Conservation (phyloP, 768 basidiomycete genomes). For the Podaxis carcinomalis region DNA sequence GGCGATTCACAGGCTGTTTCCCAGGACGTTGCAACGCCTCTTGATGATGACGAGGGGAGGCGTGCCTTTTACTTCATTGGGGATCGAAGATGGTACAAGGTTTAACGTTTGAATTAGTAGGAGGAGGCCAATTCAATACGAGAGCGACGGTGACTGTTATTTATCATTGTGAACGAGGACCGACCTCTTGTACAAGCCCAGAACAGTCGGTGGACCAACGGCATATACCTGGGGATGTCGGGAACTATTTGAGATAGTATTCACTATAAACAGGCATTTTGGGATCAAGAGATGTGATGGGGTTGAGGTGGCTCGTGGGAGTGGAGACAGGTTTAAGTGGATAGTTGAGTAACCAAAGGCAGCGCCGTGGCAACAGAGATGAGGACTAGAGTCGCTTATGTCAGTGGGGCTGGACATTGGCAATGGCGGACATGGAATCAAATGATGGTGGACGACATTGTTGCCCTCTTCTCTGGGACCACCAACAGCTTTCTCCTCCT, state of each 20-base stretch:
- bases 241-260: background rate
- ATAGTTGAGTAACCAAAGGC: background rate
- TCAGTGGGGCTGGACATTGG: background rate
- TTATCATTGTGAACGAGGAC: background rate
- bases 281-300: background rate
- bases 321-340: background rate
- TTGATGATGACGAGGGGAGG: constrained; percentile 51
- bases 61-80: constrained; percentile 55
- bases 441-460: constrained; percentile 2
- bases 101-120: constrained; percentile 25
- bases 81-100: constrained; percentile 63
- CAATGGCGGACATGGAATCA: background rate
- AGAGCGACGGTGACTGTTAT: background rate
- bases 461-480: constrained; percentile 10
- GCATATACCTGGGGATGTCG: constrained; percentile 13
- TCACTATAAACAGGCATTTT: background rate
- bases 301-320: constrained; percentile 3
- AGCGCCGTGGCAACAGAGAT: constrained; percentile 11
- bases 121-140: constrained; percentile 8
- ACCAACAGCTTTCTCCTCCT: constrained; percentile 13
- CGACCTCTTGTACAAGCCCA: background rate
- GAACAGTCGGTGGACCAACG: constrained; percentile 13
- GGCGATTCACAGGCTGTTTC: background rate
- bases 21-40: constrained; percentile 17
- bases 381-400: constrained; percentile 8